Percentiles rank a stretch among this genome's conserved stretches.
phyloP scores from a whole-genome alignment of 164 flowering plant genomes.

The Buxus sempervirens region DNA sequence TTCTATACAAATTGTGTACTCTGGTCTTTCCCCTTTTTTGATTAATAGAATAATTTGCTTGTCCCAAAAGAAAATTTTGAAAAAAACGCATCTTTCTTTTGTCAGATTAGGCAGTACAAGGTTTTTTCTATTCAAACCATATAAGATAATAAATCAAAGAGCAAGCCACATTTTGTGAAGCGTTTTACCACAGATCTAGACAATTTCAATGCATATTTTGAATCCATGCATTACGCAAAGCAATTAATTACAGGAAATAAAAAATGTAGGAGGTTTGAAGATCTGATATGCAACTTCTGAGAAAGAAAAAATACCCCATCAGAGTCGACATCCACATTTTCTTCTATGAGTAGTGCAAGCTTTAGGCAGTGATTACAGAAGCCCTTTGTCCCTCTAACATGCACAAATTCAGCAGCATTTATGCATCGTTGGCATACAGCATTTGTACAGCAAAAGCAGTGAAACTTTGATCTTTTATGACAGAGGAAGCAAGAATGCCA shows the following conservation, averaged over 20 bases:
- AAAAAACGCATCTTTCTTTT: no score
- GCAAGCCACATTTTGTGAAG: no score
- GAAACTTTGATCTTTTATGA: constrained; percentile 39
- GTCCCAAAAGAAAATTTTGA: no score
- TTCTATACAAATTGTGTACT: no score
- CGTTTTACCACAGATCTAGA: no score
- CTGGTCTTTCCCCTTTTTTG: no score
- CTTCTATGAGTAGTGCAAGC: constrained; percentile 56
- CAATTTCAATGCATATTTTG: no score
- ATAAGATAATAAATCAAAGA: no score
- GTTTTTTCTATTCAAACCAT: no score
- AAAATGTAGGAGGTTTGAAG: not conserved
- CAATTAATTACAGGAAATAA: not conserved
- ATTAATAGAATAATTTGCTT: no score
- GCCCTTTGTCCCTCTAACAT: constrained; percentile 46
- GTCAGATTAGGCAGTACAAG: no score
- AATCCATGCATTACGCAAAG: not conserved
- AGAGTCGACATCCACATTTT: constrained; percentile 45
- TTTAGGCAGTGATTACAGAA: constrained; percentile 60
- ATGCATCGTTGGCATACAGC: constrained; percentile 55
- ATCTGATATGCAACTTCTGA: not conserved
- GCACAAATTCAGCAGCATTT: constrained; percentile 37
- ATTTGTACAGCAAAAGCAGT: constrained; percentile 60
- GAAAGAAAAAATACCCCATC: constrained; percentile 58
- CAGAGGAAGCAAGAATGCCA: constrained; percentile 71